A percentile compares a stretch with the other conserved stretches of the same genome.
Conservation (phyloP, 176 grass and related monocot genomes). For the sorghum (Sorghum bicolor) region Sorghum_bicolor_NCBIv3 NC_012872.2:70115501-70116000, state of each 20-base stretch:
- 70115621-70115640: slow-evolving; percentile 92
- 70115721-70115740: slow-evolving; percentile 45
- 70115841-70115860: not conserved
- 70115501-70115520: slow-evolving; percentile 34
- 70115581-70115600: slow-evolving; percentile 64
- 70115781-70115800: not conserved
- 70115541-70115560: slow-evolving; percentile 59
- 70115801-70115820: not conserved
- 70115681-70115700: slow-evolving; percentile 69
- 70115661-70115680: slow-evolving; percentile 75
- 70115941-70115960: slow-evolving; percentile 31
- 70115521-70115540: slow-evolving; percentile 70
- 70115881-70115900: not conserved
- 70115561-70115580: slow-evolving; percentile 85
- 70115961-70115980: slow-evolving; percentile 45
- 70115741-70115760: slow-evolving; percentile 38
- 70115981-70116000: slow-evolving; percentile 54
- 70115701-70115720: slow-evolving; percentile 44
- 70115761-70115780: slow-evolving; percentile 33
- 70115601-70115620: slow-evolving; percentile 76
- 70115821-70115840: not conserved
- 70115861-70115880: not conserved
- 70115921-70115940: slow-evolving; percentile 47
- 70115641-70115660: slow-evolving; percentile 69
- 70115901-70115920: not conserved